Conservation (phyloP, 768 basidiomycete genomes). For the Rossbeevera mucosa region DNA sequence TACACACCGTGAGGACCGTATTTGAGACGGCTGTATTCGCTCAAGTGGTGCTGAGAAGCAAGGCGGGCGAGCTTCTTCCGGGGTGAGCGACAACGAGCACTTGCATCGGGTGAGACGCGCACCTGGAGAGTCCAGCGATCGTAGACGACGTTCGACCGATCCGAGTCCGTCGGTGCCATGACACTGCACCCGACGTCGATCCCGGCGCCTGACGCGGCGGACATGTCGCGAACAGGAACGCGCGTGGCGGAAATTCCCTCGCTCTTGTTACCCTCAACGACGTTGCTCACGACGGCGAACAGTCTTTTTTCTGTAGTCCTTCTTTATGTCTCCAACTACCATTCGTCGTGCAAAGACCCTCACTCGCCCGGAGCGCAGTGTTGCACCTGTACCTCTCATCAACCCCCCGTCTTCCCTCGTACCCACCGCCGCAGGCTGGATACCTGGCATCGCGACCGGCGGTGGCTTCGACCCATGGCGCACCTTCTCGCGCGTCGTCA, state of each 20-base stretch:
- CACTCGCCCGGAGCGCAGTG: conserved; percentile 90
- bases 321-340: conserved; percentile 40
- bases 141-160: neutral
- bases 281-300: neutral
- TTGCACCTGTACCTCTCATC: conserved; percentile 92
- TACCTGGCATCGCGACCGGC: conserved; percentile 29
- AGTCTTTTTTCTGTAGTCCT: no score
- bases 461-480: conserved; percentile 62
- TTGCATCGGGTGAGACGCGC: neutral
- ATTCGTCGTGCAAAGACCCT: conserved; percentile 92
- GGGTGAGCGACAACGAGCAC: conserved; percentile 4
- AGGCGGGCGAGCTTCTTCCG: conserved; percentile 44
- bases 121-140: conserved; percentile 25
- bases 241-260: neutral
- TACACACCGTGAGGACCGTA: conserved; percentile 45
- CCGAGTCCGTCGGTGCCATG: neutral
- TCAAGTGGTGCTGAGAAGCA: conserved; percentile 71
- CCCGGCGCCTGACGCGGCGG: conserved; percentile 11
- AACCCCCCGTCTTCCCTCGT: conserved; percentile 60
- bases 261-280: neutral
- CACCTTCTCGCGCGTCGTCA: conserved; percentile 71
- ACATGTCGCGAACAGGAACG: no score
- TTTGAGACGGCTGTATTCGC: conserved; percentile 67
- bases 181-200: neutral
- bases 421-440: conserved; percentile 35